Base-by-base conservation (phyloP, 2,329 filamentous ascomycete genomes). In the Aspergillus novofumigatus region DNA sequence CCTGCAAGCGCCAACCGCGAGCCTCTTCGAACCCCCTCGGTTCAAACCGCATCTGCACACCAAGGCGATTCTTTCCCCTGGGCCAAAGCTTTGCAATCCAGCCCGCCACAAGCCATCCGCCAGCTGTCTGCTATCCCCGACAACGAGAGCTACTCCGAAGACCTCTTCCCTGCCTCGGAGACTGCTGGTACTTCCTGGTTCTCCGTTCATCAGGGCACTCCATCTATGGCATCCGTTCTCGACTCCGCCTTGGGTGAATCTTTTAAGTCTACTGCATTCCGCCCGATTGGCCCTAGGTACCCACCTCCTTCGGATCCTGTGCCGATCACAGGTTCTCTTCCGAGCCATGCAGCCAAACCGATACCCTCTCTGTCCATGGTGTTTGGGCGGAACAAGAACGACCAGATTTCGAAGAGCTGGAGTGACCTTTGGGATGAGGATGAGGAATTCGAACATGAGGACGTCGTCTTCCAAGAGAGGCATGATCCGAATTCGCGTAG, bases 351-450 rank as follows among this genome's bases (percentile, higher is more conserved):
- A 61, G 70, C 79, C 67, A 77, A 82, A 71, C 83, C 84, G 44
- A 79, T 87, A 65, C 80, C 84, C 54, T 87, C 90, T 59, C 87
- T 93, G 81, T 86, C 90, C 4, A 84, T 88, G 69, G 85, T 93
- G 52, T 93, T 96, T 71, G 90, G 90, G 52, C 86, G 86, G 69
- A 70, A 71, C 38, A 86, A 89, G 71, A 84, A 86, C 61, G 89
- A 93, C 49, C 80, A 83, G 50, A 90, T 95, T 50, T 96, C 94
- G 56, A 97, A 97, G 87, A 97, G 94, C 80, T 99, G 94, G 94
- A 96, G 92, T 69, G 94, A 99, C 73, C 86, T 97, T 74, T 97
- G 92, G 88, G 93, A 97, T 58, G 93, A 97, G 73, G 93, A 97
- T 54, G 92, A 94, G 45, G 62, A 65, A 68, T 80, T 82, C 38